A percentile compares a stretch with the other conserved stretches of the same genome.
phyloP scores from a whole-genome alignment of 129 eudicot species.

The Calendula officinalis region DNA sequence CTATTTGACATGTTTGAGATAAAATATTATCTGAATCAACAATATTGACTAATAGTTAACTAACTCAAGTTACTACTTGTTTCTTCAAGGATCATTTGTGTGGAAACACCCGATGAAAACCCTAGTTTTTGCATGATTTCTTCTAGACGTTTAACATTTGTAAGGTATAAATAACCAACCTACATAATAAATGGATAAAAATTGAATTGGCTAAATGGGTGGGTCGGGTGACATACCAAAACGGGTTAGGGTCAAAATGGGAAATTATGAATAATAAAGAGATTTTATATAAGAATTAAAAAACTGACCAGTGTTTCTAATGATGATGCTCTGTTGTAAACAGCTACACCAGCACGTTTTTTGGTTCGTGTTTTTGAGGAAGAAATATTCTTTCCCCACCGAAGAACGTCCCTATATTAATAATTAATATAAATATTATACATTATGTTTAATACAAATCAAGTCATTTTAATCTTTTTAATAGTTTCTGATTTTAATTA shows the following conservation, averaged over 20 bases:
- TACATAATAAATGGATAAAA: slow-evolving; percentile 27
- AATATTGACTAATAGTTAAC: slow-evolving; percentile 1
- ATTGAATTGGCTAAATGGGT: not conserved
- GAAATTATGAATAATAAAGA: not conserved
- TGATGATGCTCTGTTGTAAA: slow-evolving; percentile 93
- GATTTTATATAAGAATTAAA: slow-evolving; percentile 16
- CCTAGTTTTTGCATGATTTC: slow-evolving; percentile 86
- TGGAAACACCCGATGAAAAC: slow-evolving; percentile 55
- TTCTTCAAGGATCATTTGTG: slow-evolving; percentile 37
- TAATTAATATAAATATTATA: no score
- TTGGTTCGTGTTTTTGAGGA: slow-evolving; percentile 82
- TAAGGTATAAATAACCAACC: slow-evolving; percentile 91
- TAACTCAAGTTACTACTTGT: slow-evolving; percentile 32
- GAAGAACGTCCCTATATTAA: slow-evolving; percentile 58
- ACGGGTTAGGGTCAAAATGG: not conserved
- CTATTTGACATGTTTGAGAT: no score
- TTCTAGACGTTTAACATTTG: slow-evolving; percentile 68
- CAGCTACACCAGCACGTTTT: slow-evolving; percentile 96
- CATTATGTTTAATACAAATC: slow-evolving; percentile 2
- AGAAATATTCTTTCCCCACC: slow-evolving; percentile 84
- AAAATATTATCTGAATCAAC: not conserved
- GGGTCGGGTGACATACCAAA: no score
- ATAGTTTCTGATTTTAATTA: not conserved
- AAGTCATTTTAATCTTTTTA: not conserved
- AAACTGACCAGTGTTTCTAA: slow-evolving; percentile 81